Evolutionary conservation across 1,284 basidiomycete species (phyloP).

Genomic region (Athelia psychrophila): DNA sequence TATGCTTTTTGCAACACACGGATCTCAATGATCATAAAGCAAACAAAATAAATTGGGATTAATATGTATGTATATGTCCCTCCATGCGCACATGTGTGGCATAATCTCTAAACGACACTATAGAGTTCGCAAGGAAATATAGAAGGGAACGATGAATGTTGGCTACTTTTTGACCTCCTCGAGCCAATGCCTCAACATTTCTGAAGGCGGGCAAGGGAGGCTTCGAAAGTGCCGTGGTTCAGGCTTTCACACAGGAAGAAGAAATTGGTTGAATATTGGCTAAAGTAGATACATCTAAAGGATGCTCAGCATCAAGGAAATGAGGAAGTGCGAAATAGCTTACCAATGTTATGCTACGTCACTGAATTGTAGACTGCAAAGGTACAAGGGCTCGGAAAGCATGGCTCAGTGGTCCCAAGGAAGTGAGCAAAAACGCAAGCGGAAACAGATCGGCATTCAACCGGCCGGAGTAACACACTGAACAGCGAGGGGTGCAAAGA

Average conservation of each 20-base stretch:
- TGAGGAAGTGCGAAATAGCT: background rate
- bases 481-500: background rate
- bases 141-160: conserved; percentile 10
- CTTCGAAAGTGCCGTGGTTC: conserved; percentile 66
- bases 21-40: conserved; percentile 5
- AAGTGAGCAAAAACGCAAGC: background rate
- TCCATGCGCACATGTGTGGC: background rate
- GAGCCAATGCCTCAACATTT: conserved; percentile 3
- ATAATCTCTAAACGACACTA: conserved; percentile 14
- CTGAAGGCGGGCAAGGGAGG: conserved; percentile 41
- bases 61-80: too few relatives aligned
- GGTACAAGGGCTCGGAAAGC: background rate
- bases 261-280: conserved; percentile 2
- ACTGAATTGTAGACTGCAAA: background rate
- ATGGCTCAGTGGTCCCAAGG: background rate
- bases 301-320: background rate
- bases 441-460: too few relatives aligned
- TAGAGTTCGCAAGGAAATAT: conserved; percentile 7
- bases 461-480: background rate
- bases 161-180: conserved; percentile 2
- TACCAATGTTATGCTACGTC: background rate
- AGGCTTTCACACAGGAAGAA: background rate
- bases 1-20: background rate
- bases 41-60: too few relatives aligned
- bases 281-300: background rate